These are phyloP conservation scores for Hyaloperonospora brassicae DNA, from an alignment of 352 stramenopile species.

Conservation along the genomic window DNA sequence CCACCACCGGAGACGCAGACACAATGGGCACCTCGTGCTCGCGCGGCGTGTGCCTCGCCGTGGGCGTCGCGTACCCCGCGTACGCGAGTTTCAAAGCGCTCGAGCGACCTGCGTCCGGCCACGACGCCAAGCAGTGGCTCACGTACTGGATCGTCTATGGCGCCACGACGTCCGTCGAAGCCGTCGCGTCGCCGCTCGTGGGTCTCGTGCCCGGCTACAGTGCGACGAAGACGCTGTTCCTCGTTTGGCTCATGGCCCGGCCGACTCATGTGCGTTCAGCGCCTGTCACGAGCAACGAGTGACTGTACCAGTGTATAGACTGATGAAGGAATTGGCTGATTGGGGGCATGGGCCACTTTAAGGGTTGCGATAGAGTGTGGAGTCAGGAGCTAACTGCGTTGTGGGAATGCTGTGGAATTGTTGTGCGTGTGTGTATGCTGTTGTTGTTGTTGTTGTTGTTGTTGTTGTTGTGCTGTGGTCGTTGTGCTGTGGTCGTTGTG, in stretches of 20 bases:
- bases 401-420: no score
- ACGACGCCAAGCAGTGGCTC: constrained; percentile 80
- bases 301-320: no score
- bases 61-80: constrained; percentile 51
- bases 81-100: constrained; percentile 77
- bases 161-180: constrained; percentile 90
- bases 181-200: constrained; percentile 40
- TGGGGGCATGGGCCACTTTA: no score
- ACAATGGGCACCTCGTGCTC: constrained; percentile 48
- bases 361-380: no score
- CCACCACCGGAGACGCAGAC: constrained; percentile 2
- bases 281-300: no score
- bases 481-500: not conserved
- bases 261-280: constrained; percentile 65
- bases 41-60: constrained; percentile 42
- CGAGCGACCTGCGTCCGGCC: constrained; percentile 33
- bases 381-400: no score
- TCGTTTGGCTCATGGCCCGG: constrained; percentile 94
- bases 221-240: constrained; percentile 90
- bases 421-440: not conserved
- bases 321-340: no score
- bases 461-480: not conserved
- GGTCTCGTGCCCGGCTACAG: constrained; percentile 91
- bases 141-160: constrained; percentile 96
- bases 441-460: not conserved